These are phyloP conservation scores for Aspergillus cejpii DNA, from an alignment of 2,329 filamentous ascomycete genomes.

Conservation along the genomic window DNA sequence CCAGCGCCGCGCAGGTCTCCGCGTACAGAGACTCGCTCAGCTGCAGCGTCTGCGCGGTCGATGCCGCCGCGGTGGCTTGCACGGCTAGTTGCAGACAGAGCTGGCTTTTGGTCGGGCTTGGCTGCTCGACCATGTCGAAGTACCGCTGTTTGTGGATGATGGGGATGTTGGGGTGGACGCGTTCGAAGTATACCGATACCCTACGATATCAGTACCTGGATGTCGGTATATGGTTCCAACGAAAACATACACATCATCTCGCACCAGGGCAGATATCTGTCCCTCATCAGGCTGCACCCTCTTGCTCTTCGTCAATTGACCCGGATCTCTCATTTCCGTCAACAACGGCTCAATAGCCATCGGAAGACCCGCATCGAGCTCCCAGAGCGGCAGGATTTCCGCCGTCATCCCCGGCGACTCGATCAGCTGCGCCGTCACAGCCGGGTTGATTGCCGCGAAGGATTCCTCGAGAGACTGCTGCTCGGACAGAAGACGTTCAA, in stretches of 20 bases:
- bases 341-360: not conserved
- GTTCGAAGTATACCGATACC: slow-evolving; percentile 29
- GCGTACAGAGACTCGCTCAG: slow-evolving; percentile 23
- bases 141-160: slow-evolving; percentile 28
- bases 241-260: not conserved
- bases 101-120: slow-evolving; percentile 13
- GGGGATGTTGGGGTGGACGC: slow-evolving; percentile 25
- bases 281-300: not conserved
- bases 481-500: slow-evolving; percentile 25
- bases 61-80: slow-evolving; percentile 33
- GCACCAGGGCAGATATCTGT: not conserved
- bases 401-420: slow-evolving; percentile 6
- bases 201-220: slow-evolving; percentile 8
- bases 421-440: slow-evolving; percentile 16
- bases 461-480: slow-evolving; percentile 12
- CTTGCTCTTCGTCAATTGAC: no score
- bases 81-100: slow-evolving; percentile 32
- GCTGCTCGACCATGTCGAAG: slow-evolving; percentile 21
- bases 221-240: no score
- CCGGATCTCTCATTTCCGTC: not conserved
- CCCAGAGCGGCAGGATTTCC: not conserved
- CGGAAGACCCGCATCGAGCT: not conserved
- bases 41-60: slow-evolving; percentile 29
- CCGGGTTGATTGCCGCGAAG: slow-evolving; percentile 12
- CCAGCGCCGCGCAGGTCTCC: slow-evolving; percentile 23